Evolutionary conservation across 2,329 filamentous ascomycete genomes (phyloP), one percentile per base, ranked within the genome.

Genomic region (Dothideomycetidae sp.): DNA sequence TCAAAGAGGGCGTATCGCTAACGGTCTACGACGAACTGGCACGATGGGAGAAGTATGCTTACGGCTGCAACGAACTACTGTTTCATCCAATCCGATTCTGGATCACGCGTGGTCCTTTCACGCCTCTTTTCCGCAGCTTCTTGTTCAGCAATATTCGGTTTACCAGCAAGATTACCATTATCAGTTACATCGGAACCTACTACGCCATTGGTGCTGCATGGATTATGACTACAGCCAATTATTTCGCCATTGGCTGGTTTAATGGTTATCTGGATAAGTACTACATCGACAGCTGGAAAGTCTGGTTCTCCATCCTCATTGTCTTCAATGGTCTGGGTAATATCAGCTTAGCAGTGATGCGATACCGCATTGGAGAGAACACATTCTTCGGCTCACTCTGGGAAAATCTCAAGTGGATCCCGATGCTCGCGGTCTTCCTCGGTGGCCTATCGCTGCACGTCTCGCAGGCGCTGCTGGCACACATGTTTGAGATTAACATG

Each of bases 401-500:
- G 40, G 65, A 71, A 47, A 78, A 76, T 50, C 57, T 76, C 50
- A 75, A 72, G 48, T 78, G 73, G 73, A 65, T 72, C 12, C 68
- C 69, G 2, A 64, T 45, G 36, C 65, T 88, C 33, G 78, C 77
- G 43, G 77, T 90, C 55, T 92, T 90, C 67, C 67, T 93, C 12
- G 83, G 83, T 36, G 83, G 83, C 28, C 67, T 90, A 34, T 81
- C 76, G 1, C 69, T 92, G 23, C 82, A 92, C 60, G 72, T 93
- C 33, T 81, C 74, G 18, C 78, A 86, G 55, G 83, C 83, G 1
- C 64, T 93, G 21, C 60, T 90, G 31, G 70, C 75, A 3, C 84
- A 92, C 63, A 82, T 90, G 72, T 81, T 90, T 54, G 75, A 81
- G 60, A 75, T 88, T 53, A 71, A 90, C 59, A 88, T 90, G 78